Evolutionary conservation across 345 rosid genomes (phyloP).

Genomic region (Gossypioides kirkii): DNA sequence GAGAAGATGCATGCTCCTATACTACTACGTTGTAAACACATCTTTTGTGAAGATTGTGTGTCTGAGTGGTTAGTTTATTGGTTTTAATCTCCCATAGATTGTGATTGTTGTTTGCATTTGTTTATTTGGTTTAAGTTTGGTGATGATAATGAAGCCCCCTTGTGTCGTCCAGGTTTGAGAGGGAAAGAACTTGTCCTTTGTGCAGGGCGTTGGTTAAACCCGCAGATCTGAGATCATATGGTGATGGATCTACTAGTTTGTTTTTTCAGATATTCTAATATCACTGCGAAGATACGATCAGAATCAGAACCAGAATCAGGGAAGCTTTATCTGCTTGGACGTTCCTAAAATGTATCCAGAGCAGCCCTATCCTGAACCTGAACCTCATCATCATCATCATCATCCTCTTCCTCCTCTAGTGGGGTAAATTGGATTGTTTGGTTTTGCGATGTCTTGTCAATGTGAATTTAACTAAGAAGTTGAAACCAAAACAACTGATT

Average conservation of each 20-base stretch:
- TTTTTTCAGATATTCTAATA: conserved; percentile 82
- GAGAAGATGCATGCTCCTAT: conserved; percentile 98
- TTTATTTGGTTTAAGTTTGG: neutral
- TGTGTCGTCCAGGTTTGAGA: conserved; percentile 75
- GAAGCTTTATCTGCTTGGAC: conserved; percentile 17
- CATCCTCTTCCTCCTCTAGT: neutral
- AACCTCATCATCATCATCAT: neutral
- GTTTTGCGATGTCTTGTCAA: conserved; percentile 14
- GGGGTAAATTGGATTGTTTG: conserved; percentile 24
- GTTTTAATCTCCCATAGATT: neutral
- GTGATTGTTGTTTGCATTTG: neutral
- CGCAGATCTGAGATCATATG: conserved; percentile 86
- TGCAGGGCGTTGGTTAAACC: conserved; percentile 95
- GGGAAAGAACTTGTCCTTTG: conserved; percentile 97
- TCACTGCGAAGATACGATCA: neutral
- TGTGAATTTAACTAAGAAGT: conserved; percentile 7
- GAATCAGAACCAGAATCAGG: neutral
- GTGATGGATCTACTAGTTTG: conserved; percentile 96
- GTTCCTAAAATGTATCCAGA: neutral
- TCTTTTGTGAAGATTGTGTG: conserved; percentile 97
- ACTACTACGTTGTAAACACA: conserved; percentile 90
- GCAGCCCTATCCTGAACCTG: conserved; percentile 8
- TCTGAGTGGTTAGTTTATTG: conserved; percentile 76
- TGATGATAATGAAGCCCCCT: conserved; percentile 1
- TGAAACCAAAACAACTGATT: conserved; percentile 12